Evolutionary conservation across 768 basidiomycete species (phyloP), one percentile per base, ranked within the genome.

Genomic region (Trametes cingulata): DNA sequence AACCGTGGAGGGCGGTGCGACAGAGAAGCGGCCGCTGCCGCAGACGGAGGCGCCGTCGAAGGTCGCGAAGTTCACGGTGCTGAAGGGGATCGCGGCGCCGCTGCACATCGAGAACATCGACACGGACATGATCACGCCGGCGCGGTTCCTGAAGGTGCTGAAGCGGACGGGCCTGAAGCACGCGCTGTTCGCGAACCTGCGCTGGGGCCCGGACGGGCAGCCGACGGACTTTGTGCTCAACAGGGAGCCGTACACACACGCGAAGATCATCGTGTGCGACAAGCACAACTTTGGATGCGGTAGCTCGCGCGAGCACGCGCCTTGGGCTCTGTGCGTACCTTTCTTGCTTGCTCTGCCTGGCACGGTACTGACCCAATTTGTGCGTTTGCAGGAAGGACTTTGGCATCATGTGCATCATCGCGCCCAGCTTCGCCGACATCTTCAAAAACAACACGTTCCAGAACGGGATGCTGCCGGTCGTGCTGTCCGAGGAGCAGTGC

Each of bases 101-200:
- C 69, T 83, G 67, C 75, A 77, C 64, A 81, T 81, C 37, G 76
- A 80, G 65, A 83, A 84, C 63, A 79, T 85, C 60, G 85, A 87
- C 67, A 87, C 85, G 58, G 85, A 87, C 71, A 80, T 84, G 75
- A 84, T 87, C 69, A 86, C 85, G 62, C 85, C 85, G 15, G 85
- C 85, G 67, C 83, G 83, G 63, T 87, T 85, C 78, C 73, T 87
- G 65, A 86, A 85, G 74, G 86, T 85, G 15, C 76, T 87, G 60
- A 82, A 85, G 73, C 77, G 85, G 51, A 85, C 85, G 20, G 85
- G 85, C 51, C 78, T 87, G 51, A 83, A 84, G 48, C 72, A 81
- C 52, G 84, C 83, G 12, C 76, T 85, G 40, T 87, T 87, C 75
- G 79, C 75, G 68, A 75, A 80, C 22, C 71, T 82, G 41, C 77